A percentile compares a stretch with the other conserved stretches of the same genome.
Conservation (phyloP, 306 rosid genomes). For the Pyrus bretschneideri region DNA sequence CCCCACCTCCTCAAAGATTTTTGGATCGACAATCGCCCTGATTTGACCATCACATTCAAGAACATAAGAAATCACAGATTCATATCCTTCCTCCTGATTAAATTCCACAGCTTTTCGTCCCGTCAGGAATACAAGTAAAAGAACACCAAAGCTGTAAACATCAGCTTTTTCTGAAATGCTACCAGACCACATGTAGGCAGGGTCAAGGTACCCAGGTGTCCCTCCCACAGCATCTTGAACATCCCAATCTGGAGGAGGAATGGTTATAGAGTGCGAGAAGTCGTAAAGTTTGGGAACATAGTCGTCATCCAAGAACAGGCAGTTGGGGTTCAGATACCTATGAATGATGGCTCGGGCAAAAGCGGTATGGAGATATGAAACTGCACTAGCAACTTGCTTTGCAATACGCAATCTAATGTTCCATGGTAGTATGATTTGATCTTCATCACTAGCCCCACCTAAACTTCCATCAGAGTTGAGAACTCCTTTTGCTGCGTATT, state of each 20-base stretch:
- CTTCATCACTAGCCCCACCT: background rate
- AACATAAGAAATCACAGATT: no score
- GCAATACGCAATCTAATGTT: background rate
- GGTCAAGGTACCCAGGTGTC: background rate
- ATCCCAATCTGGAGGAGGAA: background rate
- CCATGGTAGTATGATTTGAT: background rate
- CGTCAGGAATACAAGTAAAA: background rate
- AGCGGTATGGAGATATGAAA: background rate
- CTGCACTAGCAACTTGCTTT: background rate
- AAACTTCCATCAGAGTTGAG: background rate
- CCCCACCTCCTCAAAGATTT: no score
- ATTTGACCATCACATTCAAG: no score
- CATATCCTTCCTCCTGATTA: no score
- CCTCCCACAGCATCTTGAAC: background rate
- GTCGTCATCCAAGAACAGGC: background rate
- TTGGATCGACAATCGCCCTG: no score
- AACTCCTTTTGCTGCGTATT: background rate
- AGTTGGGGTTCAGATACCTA: background rate
- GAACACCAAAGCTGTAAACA: background rate
- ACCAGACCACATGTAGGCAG: accelerated
- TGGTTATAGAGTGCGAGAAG: background rate
- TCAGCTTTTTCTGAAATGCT: background rate
- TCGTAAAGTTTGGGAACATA: background rate
- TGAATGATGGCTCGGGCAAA: background rate
- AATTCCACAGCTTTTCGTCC: no score